Evolutionary conservation across 768 basidiomycete species (phyloP), one percentile per base, ranked within the genome.

Genomic region (Gymnopilus junonius): DNA sequence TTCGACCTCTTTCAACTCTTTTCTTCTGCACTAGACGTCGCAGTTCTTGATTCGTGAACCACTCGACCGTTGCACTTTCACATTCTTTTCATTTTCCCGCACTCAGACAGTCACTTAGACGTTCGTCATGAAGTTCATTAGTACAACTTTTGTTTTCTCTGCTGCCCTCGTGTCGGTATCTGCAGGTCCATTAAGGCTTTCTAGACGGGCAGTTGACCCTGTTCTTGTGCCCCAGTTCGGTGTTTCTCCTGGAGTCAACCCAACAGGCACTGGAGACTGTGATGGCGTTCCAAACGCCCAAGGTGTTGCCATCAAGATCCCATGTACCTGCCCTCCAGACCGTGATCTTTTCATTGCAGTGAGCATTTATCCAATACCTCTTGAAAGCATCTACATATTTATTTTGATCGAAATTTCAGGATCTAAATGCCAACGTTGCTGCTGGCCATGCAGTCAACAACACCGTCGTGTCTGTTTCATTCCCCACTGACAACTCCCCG

Each of bases 371-470:
- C 29, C 14, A 27, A 11, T 17, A 23, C 5, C 8, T 37, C 3
- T 54, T 8, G 8, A 35, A 8, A 29, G 5, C 8, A 8, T 37
- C 23, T 14, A 25, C 1, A 40, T 15, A 34, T 40, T 39, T 2
- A 27, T n/a, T 17, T 40, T 55, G 11, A 37, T 27, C 20, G 15
- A 20, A 2, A 23, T 23, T 37, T 25, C 15, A 55, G 54, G 21
- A 37, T 15, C 37, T 55, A 6, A 82, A 79, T 61, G 77, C 78
- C 14, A 87, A 91, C 65, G 85, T 88, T 34, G 81, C 78, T 15
- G 88, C 86, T 10, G 87, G 90, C 14, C 79, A 81, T 42, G 89
- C 82, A 3, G 81, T 87, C 37, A 87, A 91, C 74, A 91, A 92
- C 72, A 86, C 90, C 10, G 70, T 76, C 1, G 78, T 91, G 55